Evolutionary conservation across 768 basidiomycete genomes (phyloP).

Genomic region (Polyporus arcularius): DNA sequence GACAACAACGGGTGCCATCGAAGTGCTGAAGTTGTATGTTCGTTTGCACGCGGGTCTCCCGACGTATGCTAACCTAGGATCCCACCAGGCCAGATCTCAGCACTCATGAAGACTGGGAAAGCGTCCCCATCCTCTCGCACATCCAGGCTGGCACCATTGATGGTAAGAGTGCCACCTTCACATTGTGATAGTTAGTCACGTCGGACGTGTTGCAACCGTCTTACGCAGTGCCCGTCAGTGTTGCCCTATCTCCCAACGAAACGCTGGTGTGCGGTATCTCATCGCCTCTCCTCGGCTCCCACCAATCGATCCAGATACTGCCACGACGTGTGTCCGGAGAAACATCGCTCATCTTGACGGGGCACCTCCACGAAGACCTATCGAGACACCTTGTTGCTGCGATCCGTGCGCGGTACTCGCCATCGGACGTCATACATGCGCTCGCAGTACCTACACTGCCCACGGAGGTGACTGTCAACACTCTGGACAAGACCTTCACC

Average conservation of each 20-base stretch:
- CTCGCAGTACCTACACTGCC: slow-evolving; percentile 47
- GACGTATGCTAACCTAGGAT: background rate
- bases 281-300: slow-evolving; percentile 33
- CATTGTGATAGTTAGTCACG: too few species aligned
- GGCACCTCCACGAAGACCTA: slow-evolving; percentile 18
- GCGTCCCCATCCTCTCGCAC: slow-evolving; percentile 46
- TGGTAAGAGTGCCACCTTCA: background rate
- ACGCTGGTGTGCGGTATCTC: slow-evolving; percentile 56
- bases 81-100: slow-evolving; percentile 50
- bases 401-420: slow-evolving; percentile 51
- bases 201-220: background rate
- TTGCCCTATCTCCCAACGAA: slow-evolving; percentile 59
- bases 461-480: slow-evolving; percentile 44
- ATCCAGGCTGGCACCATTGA: slow-evolving; percentile 29
- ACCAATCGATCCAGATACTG: slow-evolving; percentile 22
- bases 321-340: slow-evolving; percentile 19
- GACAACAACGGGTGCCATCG: slow-evolving; percentile 47
- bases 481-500: slow-evolving; percentile 47
- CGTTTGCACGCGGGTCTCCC: background rate
- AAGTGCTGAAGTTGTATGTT: slow-evolving; percentile 56
- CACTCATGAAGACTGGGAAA: slow-evolving; percentile 53
- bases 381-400: slow-evolving; percentile 36
- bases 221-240: slow-evolving; percentile 56
- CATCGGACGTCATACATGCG: slow-evolving; percentile 60
- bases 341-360: background rate